These are phyloP conservation scores for Fraxinus sp. DNA, from an alignment of 305 asterid genomes.

Conservation along the genomic window DNA sequence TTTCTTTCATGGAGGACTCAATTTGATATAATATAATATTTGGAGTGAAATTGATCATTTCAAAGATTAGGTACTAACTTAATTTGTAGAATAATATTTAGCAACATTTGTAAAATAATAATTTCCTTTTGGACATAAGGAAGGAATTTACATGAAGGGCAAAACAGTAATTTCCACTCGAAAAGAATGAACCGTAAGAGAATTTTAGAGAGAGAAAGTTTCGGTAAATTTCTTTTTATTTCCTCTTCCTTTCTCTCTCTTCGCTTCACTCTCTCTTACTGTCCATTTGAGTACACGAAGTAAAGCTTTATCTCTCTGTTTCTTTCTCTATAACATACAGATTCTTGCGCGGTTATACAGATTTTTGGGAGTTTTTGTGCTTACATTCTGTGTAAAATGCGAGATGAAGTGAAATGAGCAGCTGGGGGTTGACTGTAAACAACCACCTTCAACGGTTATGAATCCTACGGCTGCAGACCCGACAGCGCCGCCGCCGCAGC, in stretches of 20 bases:
- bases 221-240: slow-evolving; percentile 16
- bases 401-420: slow-evolving; percentile 24
- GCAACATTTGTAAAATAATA: background rate
- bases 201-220: slow-evolving; percentile 30
- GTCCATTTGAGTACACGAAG: background rate
- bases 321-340: slow-evolving; percentile 12
- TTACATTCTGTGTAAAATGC: slow-evolving; percentile 1
- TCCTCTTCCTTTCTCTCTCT: slow-evolving; percentile 27
- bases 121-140: background rate
- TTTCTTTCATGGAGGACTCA: background rate
- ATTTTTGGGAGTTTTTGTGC: slow-evolving; percentile 8
- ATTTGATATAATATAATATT: background rate
- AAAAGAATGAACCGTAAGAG: slow-evolving; percentile 45
- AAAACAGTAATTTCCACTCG: slow-evolving; percentile 25
- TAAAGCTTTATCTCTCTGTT: background rate
- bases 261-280: background rate
- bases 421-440: slow-evolving; percentile 42
- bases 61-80: background rate
- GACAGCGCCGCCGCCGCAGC: slow-evolving; percentile 78
- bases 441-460: slow-evolving; percentile 55
- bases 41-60: background rate
- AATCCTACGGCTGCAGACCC: slow-evolving; percentile 77
- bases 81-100: background rate
- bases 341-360: slow-evolving; percentile 5
- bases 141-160: slow-evolving; percentile 12